phyloP scores from a whole-genome alignment of 768 basidiomycete genomes.

The Boletus speciosus region DNA sequence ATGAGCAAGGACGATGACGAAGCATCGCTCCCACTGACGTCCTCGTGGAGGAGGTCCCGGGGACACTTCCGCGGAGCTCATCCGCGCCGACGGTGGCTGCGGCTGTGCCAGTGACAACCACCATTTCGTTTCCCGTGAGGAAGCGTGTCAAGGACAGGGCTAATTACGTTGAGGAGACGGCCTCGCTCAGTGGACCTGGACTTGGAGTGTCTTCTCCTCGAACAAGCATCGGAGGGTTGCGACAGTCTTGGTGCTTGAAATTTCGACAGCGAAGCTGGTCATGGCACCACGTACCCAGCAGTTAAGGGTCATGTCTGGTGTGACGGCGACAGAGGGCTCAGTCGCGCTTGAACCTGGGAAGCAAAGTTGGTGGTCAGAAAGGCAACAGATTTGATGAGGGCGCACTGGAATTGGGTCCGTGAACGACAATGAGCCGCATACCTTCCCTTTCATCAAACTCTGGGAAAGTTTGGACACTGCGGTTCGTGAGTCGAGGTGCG shows the following conservation, averaged over 20 bases:
- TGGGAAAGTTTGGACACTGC: background rate
- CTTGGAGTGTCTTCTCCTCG: background rate
- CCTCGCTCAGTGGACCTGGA: background rate
- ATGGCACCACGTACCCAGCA: background rate
- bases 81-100: background rate
- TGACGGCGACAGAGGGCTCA: background rate
- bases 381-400: background rate
- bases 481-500: no score
- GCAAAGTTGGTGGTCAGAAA: background rate
- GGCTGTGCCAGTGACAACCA: background rate
- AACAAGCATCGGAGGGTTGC: background rate
- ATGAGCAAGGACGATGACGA: background rate
- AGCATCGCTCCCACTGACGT: background rate
- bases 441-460: no score
- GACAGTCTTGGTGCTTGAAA: background rate
- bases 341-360: background rate
- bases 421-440: background rate
- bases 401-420: background rate
- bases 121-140: constrained; percentile 22
- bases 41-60: background rate
- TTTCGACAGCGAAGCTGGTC: background rate
- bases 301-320: background rate
- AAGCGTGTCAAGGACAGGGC: constrained; percentile 6
- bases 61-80: background rate
- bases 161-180: background rate